phyloP scores from a whole-genome alignment of 2,329 filamentous ascomycete genomes.

The Thelonectria rubi region DNA sequence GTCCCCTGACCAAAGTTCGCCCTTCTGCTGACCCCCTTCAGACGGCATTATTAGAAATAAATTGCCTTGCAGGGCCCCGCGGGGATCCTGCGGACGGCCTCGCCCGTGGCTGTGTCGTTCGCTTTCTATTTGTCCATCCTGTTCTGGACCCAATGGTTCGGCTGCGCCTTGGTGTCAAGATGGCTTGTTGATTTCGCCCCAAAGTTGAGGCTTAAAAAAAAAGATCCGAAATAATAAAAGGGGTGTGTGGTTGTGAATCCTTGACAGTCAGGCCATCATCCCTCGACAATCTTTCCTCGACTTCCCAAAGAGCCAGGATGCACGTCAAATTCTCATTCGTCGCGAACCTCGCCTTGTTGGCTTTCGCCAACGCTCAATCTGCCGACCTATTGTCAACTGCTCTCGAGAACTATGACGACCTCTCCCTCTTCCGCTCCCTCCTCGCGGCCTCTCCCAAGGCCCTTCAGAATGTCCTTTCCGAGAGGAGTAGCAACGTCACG shows the following conservation, averaged over 20 bases:
- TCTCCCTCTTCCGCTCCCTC: constrained; percentile 31
- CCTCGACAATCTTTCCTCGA: neutral
- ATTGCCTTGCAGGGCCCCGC: neutral
- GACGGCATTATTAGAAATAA: neutral
- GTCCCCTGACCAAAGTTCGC: neutral
- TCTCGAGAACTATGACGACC: constrained; percentile 20
- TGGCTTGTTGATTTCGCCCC: neutral
- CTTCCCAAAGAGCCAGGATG: constrained; percentile 20
- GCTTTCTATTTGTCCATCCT: neutral
- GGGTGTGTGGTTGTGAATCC: neutral
- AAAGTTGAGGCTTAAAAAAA: neutral
- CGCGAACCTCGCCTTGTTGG: constrained; percentile 6
- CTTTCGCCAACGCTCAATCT: constrained; percentile 18
- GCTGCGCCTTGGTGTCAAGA: neutral
- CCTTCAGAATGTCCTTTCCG: constrained; percentile 10
- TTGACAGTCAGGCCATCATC: neutral
- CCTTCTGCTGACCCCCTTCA: neutral
- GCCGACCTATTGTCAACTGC: constrained; percentile 24
- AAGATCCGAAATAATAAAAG: neutral
- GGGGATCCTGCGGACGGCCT: neutral
- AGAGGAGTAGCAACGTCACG: constrained; percentile 28
- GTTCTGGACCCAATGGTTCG: neutral
- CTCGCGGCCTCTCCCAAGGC: constrained; percentile 9
- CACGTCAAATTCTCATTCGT: neutral
- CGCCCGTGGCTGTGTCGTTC: neutral